These are phyloP conservation scores for Eucalyptus sideroxylon DNA, from an alignment of 345 rosid species.

Conservation along the genomic window DNA sequence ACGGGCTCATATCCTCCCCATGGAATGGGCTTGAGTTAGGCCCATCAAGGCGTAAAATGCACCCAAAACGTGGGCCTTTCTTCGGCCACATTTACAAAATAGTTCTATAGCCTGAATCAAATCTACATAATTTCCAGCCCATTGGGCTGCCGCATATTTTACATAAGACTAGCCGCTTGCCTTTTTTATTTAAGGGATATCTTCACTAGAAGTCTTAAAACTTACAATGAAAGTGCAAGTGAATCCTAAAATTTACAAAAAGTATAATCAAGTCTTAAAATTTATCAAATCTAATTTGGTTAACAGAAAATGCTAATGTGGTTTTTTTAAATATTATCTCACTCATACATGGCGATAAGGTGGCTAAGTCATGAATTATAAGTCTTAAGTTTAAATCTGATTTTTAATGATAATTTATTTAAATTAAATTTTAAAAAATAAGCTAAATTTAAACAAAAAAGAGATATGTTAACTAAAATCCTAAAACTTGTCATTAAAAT, in stretches of 20 bases:
- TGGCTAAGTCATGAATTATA: no score
- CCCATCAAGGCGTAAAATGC: neutral
- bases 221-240: rapidly evolving
- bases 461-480: no score
- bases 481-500: rapidly evolving
- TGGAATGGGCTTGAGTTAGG: neutral
- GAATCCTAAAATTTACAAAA: no score
- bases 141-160: neutral
- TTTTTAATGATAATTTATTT: no score
- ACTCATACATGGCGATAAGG: no score
- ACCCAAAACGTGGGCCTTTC: neutral
- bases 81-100: no score
- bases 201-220: no score
- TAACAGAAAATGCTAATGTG: rapidly evolving
- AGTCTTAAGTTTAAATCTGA: rapidly evolving
- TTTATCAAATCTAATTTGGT: no score
- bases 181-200: neutral
- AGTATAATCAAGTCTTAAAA: rapidly evolving
- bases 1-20: neutral
- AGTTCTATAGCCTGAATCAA: no score
- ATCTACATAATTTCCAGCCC: neutral
- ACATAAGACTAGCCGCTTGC: neutral
- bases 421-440: no score
- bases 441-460: no score
- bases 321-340: no score